These are phyloP conservation scores for Globisporangium apiculatum DNA, from an alignment of 352 stramenopile species.

Conservation along the genomic window DNA sequence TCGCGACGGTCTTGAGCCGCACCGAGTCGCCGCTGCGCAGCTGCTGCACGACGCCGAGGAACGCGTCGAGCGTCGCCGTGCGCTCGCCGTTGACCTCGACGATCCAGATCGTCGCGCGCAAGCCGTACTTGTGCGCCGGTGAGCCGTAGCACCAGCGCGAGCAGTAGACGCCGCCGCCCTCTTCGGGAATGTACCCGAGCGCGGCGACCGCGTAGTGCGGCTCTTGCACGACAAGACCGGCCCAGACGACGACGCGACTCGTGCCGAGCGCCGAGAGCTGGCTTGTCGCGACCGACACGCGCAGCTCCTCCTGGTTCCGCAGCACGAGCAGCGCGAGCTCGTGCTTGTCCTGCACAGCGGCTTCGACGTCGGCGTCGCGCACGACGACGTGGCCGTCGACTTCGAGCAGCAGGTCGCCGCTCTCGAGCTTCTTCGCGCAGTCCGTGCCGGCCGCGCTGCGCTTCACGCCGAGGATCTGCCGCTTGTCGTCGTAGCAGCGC, in stretches of 20 bases:
- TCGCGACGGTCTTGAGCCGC: constrained; percentile 86
- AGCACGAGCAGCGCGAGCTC: constrained; percentile 62
- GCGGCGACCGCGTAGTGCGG: constrained; percentile 83
- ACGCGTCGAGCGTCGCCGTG: constrained; percentile 77
- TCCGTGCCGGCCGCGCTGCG: constrained; percentile 61
- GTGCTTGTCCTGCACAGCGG: constrained; percentile 38
- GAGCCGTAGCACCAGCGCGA: constrained; percentile 90
- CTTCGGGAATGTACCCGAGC: constrained; percentile 80
- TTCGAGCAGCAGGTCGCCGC: constrained; percentile 79
- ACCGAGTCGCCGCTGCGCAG: constrained; percentile 79
- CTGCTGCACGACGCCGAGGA: constrained; percentile 75
- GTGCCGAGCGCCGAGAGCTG: constrained; percentile 77
- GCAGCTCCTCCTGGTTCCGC: constrained; percentile 64
- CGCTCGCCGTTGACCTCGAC: constrained; percentile 85
- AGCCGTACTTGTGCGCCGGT: constrained; percentile 86
- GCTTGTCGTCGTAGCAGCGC: constrained; percentile 69
- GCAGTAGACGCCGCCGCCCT: constrained; percentile 83
- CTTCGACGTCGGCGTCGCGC: constrained; percentile 76
- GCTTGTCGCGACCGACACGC: constrained; percentile 48
- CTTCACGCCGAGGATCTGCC: constrained; percentile 85
- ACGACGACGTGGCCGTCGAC: constrained; percentile 73
- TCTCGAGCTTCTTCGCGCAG: constrained; percentile 60
- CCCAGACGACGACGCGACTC: constrained; percentile 87
- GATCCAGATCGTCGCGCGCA: constrained; percentile 88
- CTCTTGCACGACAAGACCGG: constrained; percentile 87